Evolutionary conservation across 2,329 filamentous ascomycete genomes (phyloP).

Genomic region (Xylariaceae sp.): DNA sequence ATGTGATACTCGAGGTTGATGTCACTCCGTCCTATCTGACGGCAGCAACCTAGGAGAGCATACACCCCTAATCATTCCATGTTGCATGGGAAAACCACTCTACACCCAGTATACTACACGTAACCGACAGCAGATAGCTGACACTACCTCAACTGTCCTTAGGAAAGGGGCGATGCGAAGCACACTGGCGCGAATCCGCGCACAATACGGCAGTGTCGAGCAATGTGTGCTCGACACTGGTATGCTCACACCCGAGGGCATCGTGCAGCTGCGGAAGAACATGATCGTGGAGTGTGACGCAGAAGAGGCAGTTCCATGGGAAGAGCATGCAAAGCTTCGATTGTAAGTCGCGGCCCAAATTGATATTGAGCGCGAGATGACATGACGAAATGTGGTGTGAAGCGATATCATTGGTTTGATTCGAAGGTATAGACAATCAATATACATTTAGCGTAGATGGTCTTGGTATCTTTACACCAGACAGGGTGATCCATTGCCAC

Average conservation of each 20-base stretch:
- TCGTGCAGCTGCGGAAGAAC: conserved; percentile 38
- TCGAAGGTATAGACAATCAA: conserved; percentile 22
- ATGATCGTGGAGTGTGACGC: conserved; percentile 27
- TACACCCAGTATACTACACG: not conserved
- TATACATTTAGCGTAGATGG: conserved; percentile 12
- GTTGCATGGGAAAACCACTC: not conserved
- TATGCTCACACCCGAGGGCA: conserved; percentile 53
- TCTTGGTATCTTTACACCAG: conserved; percentile 17
- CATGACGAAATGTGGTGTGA: not conserved
- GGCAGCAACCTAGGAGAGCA: not conserved
- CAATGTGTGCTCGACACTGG: conserved; percentile 59
- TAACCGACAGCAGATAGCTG: conserved; percentile 1
- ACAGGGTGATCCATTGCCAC: conserved; percentile 11
- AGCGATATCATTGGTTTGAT: conserved; percentile 2
- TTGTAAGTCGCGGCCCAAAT: too few species aligned
- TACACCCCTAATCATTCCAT: too few species aligned
- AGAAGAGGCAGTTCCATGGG: conserved; percentile 26
- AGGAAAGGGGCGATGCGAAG: conserved; percentile 48
- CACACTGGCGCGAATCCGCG: conserved; percentile 53
- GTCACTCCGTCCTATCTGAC: not conserved
- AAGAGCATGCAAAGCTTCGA: conserved; percentile 24
- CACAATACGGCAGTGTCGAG: conserved; percentile 62
- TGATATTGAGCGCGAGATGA: conserved; percentile 1
- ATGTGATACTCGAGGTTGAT: not conserved
- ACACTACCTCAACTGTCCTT: conserved; percentile 16